Evolutionary conservation across 768 basidiomycete species (phyloP), one percentile per base, ranked within the genome.

Genomic region (Amyloporia xantha): DNA sequence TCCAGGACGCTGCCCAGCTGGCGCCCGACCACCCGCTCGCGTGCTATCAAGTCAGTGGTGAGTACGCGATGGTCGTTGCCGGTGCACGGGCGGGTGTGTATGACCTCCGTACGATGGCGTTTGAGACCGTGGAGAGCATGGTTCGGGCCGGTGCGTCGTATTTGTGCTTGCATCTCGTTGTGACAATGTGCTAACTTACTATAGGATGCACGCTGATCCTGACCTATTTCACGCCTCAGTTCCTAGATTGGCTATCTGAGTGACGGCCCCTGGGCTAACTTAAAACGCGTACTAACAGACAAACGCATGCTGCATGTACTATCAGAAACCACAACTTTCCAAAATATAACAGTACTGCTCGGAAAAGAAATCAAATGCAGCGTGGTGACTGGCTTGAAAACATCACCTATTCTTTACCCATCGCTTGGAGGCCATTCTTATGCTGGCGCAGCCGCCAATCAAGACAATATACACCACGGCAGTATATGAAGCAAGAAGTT

Each of bases 1-100:
- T 99, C 56, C 78, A 87, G 26, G 91, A 96, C 60, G 91, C 91
- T 13, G 79, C 84, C 3, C 68, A 82, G 56, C 75, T 96, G 37
- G 84, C 89, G 4, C 80, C 81, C 0, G 83, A 95, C 62, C 86
- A 90, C 59, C 95, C 95, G 2, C 74, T 96, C n/a, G 96, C 96
- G 0, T 91, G 89, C 60, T 99, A 98, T 66, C 90, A 94, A 68
- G 96, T 99, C 43, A 93, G 91, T 48, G 96, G 96, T 2, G 96
- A 98, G 67, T 98, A 88, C 56, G 92, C 95, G 9, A 98, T 98
- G 96, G 73, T 99, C 25, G 85, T 87, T 48, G 95, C 96, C 0
- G 96, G 94, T 28, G 96, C 96, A 7, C 72, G 74, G 3, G 91
- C 91, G 2, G 95, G 95, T 10, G 87, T 98, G n/a, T 98, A 95